phyloP scores from a whole-genome alignment of 2,329 filamentous ascomycete genomes.

The Trichothecium roseum region DNA sequence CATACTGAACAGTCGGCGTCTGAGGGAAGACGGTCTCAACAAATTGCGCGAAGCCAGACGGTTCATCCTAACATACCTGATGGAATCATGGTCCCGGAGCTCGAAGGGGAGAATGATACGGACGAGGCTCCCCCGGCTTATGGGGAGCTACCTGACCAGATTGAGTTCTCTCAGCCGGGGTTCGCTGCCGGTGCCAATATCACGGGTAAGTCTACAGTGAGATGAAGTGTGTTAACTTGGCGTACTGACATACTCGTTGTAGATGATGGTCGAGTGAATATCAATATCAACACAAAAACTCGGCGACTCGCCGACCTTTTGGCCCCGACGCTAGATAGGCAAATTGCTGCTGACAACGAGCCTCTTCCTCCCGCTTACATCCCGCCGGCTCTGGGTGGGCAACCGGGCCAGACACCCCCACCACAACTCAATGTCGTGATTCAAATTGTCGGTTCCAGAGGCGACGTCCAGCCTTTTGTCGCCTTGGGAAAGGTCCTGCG shows the following conservation, averaged over 20 bases:
- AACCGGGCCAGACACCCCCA: slow-evolving; percentile 44
- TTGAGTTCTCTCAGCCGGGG: slow-evolving; percentile 51
- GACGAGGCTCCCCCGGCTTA: slow-evolving; percentile 45
- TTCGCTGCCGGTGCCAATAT: slow-evolving; percentile 52
- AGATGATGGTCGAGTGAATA: slow-evolving; percentile 71
- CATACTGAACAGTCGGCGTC: slow-evolving; percentile 3
- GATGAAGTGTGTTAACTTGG: not conserved
- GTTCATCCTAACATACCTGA: slow-evolving; percentile 19
- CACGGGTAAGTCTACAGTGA: slow-evolving; percentile 29
- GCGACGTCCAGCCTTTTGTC: slow-evolving; percentile 68
- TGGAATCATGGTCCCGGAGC: slow-evolving; percentile 24
- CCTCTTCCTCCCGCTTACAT: slow-evolving; percentile 58
- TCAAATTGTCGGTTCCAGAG: slow-evolving; percentile 64
- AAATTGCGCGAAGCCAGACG: slow-evolving; percentile 1
- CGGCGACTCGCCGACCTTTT: slow-evolving; percentile 56
- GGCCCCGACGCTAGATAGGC: slow-evolving; percentile 49
- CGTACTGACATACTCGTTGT: slow-evolving; percentile 4
- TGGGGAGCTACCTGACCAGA: slow-evolving; percentile 42
- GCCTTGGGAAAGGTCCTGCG: slow-evolving; percentile 57
- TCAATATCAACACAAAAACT: slow-evolving; percentile 66
- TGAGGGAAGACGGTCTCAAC: slow-evolving; percentile 1
- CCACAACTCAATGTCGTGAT: slow-evolving; percentile 60
- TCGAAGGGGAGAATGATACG: slow-evolving; percentile 1
- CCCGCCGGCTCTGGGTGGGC: slow-evolving; percentile 59
- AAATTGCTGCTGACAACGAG: slow-evolving; percentile 38